Base-by-base conservation (phyloP, 768 basidiomycete species). In the Agaricus blazei region DNA sequence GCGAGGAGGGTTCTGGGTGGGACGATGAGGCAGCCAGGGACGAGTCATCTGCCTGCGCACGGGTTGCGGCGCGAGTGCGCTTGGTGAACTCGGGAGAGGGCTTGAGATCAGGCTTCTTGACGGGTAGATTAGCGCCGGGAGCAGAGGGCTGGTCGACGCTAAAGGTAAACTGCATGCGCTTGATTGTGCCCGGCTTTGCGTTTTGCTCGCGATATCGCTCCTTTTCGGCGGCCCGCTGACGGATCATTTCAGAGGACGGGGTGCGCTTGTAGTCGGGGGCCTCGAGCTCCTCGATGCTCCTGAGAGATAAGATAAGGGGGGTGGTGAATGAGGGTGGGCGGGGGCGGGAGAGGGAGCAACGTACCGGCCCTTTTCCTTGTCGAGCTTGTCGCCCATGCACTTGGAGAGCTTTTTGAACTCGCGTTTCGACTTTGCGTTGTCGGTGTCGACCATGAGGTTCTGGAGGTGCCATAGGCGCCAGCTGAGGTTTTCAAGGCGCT, bases 401-500 rank as follows among this genome's bases (percentile, higher is more conserved):
- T 88, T 90, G 63, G 87, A 88, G 53, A 93, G 83, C 64, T 90
- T 91, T 75, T 86, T 89, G 78, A 93, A 93, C 72, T 93, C 90
- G 48, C 91, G 87, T 67, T 91, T 91, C 14, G 87, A 84, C 71
- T 84, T 88, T 42, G 91, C 90, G 60, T 91, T 91, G 78, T 93
- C 92, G 58, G 85, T 80, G 72, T 93, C 90, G 72, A 93, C 90
- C 75, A 93, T 93, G 63, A 93, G 82, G 63, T 85, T 90, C 73
- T 93, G 91, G 48, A 93, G 83, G 67, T 93, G 90, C 91, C 91
- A 93, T 69, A 93, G 80, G 66, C 91, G 83, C 91, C 91, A 93
- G 63, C 85, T 87, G 72, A 93, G 73, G 79, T 93, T 93, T 80
- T 93, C 91, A 66, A 93, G 88, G 54, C 91, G 79, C 68, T 90